phyloP scores from a whole-genome alignment of 2,329 filamentous ascomycete genomes.

The Paraphaeosphaeria sporulosa region DNA sequence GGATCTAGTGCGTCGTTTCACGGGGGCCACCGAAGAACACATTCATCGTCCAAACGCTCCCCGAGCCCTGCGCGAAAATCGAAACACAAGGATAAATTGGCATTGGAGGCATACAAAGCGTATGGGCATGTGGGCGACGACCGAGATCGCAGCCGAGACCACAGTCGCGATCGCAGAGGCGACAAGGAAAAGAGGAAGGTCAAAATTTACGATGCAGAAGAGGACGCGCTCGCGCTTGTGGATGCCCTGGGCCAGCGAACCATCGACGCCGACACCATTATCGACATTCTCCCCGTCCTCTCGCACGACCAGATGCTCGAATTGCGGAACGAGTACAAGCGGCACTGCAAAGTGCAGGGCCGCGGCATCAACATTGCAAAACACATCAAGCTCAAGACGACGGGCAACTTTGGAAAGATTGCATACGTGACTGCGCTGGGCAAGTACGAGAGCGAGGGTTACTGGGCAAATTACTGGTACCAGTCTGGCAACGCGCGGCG shows the following conservation, averaged over 20 bases:
- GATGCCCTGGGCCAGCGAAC: conserved; percentile 74
- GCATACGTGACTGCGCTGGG: conserved; percentile 91
- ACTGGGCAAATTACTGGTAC: conserved; percentile 99
- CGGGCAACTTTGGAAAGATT: conserved; percentile 83
- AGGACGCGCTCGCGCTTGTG: conserved; percentile 79
- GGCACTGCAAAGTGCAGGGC: conserved; percentile 80
- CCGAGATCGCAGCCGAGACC: conserved; percentile 19
- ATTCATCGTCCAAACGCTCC: conserved; percentile 43
- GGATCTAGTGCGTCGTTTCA: conserved; percentile 36
- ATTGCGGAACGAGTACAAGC: conserved; percentile 89
- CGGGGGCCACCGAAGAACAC: conserved; percentile 35
- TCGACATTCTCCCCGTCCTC: conserved; percentile 83
- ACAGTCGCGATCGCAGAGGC: conserved; percentile 21
- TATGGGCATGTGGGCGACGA: conserved; percentile 38
- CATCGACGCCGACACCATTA: conserved; percentile 71
- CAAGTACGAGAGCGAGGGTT: conserved; percentile 89
- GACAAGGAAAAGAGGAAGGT: conserved; percentile 62
- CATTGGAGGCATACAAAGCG: conserved; percentile 43
- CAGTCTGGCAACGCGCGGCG: conserved; percentile 84
- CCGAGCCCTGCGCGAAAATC: conserved; percentile 36
- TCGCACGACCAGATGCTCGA: conserved; percentile 88
- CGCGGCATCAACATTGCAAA: conserved; percentile 86
- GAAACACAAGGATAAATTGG: conserved; percentile 42
- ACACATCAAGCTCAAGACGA: conserved; percentile 82
- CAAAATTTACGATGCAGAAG: conserved; percentile 82